Base-by-base conservation (phyloP, 2,329 filamentous ascomycete species). In the Colletotrichum horii region DNA sequence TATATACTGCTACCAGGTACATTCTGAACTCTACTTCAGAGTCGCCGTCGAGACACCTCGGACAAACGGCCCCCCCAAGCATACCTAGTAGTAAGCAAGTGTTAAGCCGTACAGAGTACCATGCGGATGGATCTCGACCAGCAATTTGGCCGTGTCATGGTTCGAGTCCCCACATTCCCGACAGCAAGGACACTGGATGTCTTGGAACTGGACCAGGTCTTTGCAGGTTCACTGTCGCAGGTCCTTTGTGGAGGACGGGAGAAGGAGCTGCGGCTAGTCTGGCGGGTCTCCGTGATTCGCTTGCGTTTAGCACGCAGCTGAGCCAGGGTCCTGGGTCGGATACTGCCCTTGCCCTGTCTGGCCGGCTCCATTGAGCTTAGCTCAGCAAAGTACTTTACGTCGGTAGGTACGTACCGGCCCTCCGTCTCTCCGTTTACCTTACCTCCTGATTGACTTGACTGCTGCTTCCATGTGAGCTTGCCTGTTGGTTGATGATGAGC, bases 251-350 rank as follows among this genome's bases (percentile, higher is more conserved):
- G 30, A 68, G 43, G 43, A 52, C 38, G 38, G 34, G 34, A 32
- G 28, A 48, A 48, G 16, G 55, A 36, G 32, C 34, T 61, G 64
- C 38, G 70, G 70, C 64, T 66, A 34, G 62, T 43, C 52, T 32
- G 22, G 48, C 19, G 52, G 69, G 60, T 52, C 28, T 19, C 22
- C 11, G 12, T 66, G 56, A 43, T 36, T 73, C 43, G 71, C 32
- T 56, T 65, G 66, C 58, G 43, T 43, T 28, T 55, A 71, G 61
- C 43, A 36, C 32, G 52, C 32, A 19, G 26, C 32, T 58, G 58
- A 58, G 66, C 71, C 71, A 65, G 66, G 66, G 48, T 52, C 58
- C 60, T 66, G 71, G 71, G 68, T 65, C 67, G 28, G 60, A 65
- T 14, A 15, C 48, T 22, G 22, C 56, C 66, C 70, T 43, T 22